A percentile compares a stretch with the other conserved stretches of the same genome.
Evolutionary conservation across 495 filamentous ascomycete species (phyloP).

Genomic region (Lepidopterella palustris): DNA sequence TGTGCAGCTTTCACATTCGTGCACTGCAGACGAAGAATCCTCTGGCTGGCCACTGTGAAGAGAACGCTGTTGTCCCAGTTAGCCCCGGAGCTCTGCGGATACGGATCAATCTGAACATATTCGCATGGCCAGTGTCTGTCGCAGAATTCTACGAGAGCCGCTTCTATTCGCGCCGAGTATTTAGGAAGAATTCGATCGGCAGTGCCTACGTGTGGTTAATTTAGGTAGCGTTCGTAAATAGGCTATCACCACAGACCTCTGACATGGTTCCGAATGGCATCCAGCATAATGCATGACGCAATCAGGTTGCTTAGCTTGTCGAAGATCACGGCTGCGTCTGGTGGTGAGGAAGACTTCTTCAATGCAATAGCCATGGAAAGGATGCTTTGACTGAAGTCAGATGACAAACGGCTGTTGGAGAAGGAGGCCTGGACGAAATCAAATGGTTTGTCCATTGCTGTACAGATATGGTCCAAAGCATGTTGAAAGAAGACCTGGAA

Average conservation of each 20-base stretch:
- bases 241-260: not conserved
- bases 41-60: not conserved
- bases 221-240: not conserved
- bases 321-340: slow-evolving; percentile 6
- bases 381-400: slow-evolving; percentile 15
- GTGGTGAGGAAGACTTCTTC: not conserved
- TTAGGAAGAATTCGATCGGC: slow-evolving; percentile 14
- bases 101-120: slow-evolving; percentile 7
- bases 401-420: slow-evolving; percentile 8
- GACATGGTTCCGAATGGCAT: slow-evolving; percentile 12
- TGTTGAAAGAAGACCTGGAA: slow-evolving; percentile 17
- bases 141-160: slow-evolving; percentile 15
- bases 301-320: slow-evolving; percentile 11
- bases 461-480: slow-evolving; percentile 22
- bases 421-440: slow-evolving; percentile 16
- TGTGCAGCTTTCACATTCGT: slow-evolving; percentile 18
- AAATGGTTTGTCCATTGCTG: slow-evolving; percentile 15
- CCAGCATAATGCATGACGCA: slow-evolving; percentile 20
- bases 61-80: slow-evolving; percentile 6
- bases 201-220: slow-evolving; percentile 9
- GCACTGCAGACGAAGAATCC: slow-evolving; percentile 3
- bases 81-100: slow-evolving; percentile 6
- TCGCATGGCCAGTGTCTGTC: slow-evolving; percentile 19
- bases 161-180: slow-evolving; percentile 15
- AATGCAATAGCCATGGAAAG: slow-evolving; percentile 8